phyloP scores from a whole-genome alignment of 1,284 basidiomycete genomes.

The Ustilago crameri region DNA sequence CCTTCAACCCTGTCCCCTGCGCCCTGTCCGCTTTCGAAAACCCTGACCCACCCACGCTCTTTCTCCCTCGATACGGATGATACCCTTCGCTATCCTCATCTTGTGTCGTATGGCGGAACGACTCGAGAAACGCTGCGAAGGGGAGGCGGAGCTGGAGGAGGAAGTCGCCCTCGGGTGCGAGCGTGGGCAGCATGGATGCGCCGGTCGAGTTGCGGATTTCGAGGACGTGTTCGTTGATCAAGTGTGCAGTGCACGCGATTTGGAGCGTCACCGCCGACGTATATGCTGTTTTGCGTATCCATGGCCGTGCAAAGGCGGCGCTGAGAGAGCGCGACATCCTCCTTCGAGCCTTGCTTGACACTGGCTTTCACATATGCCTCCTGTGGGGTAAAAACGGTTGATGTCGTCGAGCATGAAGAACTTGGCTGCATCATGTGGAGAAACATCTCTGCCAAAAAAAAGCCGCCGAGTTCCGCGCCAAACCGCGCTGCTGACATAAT shows the following conservation, averaged over 20 bases:
- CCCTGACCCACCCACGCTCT: conserved; percentile 13
- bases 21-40: conserved; percentile 48
- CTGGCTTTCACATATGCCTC: too few relatives aligned
- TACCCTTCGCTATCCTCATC: neutral
- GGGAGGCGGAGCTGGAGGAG: conserved; percentile 56
- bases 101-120: neutral
- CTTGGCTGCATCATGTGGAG: conserved; percentile 13
- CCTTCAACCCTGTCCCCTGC: conserved; percentile 50
- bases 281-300: conserved; percentile 19
- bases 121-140: conserved; percentile 19
- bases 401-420: too few relatives aligned
- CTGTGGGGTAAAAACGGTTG: too few relatives aligned
- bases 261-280: conserved; percentile 34
- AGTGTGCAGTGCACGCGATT: conserved; percentile 44
- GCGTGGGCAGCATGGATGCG: conserved; percentile 64
- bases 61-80: conserved; percentile 13
- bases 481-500: conserved; percentile 17
- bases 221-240: conserved; percentile 55
- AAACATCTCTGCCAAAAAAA: conserved; percentile 1
- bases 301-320: conserved; percentile 1
- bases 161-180: conserved; percentile 55
- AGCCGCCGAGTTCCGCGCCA: conserved; percentile 16
- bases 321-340: neutral
- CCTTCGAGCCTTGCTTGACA: neutral
- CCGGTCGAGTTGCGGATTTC: conserved; percentile 58